Percentiles rank a stretch among this genome's conserved stretches.
Conservation (phyloP, 78 protist genomes). For the Polysphondylium violaceum region DNA sequence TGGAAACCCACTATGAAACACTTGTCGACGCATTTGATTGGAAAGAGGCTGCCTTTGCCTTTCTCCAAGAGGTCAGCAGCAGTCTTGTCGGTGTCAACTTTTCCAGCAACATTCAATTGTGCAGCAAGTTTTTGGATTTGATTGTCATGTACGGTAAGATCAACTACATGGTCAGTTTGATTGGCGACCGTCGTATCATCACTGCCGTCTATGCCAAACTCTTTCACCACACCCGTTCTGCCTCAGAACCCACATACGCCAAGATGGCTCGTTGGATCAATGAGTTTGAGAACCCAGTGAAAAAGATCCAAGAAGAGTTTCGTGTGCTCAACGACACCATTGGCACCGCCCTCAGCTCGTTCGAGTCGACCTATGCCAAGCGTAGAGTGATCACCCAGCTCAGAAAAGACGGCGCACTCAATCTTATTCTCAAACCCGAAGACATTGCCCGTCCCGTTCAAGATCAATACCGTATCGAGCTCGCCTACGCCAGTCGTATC, state of each 20-base stretch:
- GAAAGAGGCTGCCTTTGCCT: conserved; percentile 30
- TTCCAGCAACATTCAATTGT: conserved; percentile 26
- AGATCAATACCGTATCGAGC: conserved; percentile 64
- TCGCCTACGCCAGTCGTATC: conserved; percentile 56
- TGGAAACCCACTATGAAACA: conserved; percentile 73
- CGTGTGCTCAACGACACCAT: conserved; percentile 74
- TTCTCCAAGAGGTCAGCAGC: conserved; percentile 39
- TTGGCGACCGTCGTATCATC: conserved; percentile 19
- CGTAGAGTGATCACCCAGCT: conserved; percentile 60
- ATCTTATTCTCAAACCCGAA: conserved; percentile 79
- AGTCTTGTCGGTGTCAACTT: conserved; percentile 35
- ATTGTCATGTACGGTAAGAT: conserved; percentile 42
- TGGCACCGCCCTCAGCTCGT: conserved; percentile 21
- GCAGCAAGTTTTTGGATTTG: conserved; percentile 23
- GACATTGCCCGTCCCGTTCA: conserved; percentile 80
- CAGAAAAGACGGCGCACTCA: conserved; percentile 77
- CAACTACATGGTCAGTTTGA: conserved; percentile 36
- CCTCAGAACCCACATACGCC: conserved; percentile 40
- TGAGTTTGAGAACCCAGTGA: conserved; percentile 46
- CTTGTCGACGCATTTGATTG: conserved; percentile 69
- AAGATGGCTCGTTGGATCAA: conserved; percentile 26
- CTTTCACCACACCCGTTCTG: conserved; percentile 16
- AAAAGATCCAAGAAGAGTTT: conserved; percentile 74
- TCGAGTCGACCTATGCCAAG: conserved; percentile 43
- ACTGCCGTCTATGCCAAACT: conserved; percentile 52